Evolutionary conservation across 208 protist genomes (phyloP).

Genomic region (Trypanosoma scelopori): DNA sequence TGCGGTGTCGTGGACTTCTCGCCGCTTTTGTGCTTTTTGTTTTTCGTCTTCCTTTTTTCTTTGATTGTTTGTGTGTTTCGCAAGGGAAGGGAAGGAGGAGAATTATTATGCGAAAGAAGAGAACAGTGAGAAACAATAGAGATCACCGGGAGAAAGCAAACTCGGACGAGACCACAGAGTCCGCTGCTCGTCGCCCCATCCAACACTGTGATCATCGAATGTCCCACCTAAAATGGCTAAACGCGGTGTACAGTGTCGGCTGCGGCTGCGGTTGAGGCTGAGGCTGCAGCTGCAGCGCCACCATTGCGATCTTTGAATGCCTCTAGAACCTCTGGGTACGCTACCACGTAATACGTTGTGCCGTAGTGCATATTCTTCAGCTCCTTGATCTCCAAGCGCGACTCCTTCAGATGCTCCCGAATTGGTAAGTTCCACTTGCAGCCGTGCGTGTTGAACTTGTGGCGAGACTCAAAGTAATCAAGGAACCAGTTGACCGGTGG

Average conservation of each 20-base stretch:
- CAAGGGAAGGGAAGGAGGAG: not conserved
- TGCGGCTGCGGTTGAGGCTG: too few species aligned
- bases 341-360: conserved; percentile 90
- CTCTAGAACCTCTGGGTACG: conserved; percentile 80
- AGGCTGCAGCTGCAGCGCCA: conserved; percentile 9
- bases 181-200: too few species aligned
- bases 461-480: conserved; percentile 75
- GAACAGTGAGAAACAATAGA: not conserved
- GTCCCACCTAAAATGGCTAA: not conserved
- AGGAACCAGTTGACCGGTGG: conserved; percentile 88
- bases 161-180: not conserved
- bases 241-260: not conserved
- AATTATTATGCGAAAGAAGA: not conserved
- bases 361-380: conserved; percentile 90
- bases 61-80: not conserved
- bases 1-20: too few species aligned
- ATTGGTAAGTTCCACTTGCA: conserved; percentile 88
- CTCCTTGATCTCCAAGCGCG: conserved; percentile 80
- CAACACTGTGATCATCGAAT: not conserved
- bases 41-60: conserved; percentile 9
- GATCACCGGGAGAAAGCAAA: not conserved
- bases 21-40: too few species aligned
- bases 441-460: conserved; percentile 85
- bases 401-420: conserved; percentile 70
- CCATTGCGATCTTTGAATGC: conserved; percentile 51